phyloP scores from a whole-genome alignment of 352 stramenopile genomes.

The Blastocystis sp. region DNA sequence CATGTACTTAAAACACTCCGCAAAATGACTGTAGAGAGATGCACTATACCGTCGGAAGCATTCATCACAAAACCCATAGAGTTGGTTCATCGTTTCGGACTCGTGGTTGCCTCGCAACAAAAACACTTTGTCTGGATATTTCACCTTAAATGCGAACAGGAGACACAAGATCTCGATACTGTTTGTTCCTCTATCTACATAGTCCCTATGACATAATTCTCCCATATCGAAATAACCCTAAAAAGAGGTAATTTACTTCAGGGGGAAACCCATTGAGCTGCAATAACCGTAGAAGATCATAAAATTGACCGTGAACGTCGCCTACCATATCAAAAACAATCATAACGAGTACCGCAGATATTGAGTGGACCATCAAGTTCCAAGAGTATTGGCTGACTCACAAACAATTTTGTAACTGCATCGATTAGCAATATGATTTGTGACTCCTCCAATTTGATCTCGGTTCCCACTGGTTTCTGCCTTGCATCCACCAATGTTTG shows the following conservation, averaged over 20 bases:
- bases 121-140: constrained; percentile 63
- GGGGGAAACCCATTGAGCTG: constrained; percentile 85
- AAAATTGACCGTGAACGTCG: constrained; percentile 96
- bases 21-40: constrained; percentile 60
- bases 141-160: constrained; percentile 64
- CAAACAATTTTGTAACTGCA: constrained; percentile 89
- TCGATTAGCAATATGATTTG: constrained; percentile 94
- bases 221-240: constrained; percentile 70
- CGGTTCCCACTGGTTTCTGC: constrained; percentile 71
- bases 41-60: constrained; percentile 61
- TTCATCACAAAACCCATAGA: constrained; percentile 63
- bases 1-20: constrained; percentile 64
- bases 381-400: constrained; percentile 93
- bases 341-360: constrained; percentile 76
- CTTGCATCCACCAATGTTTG: constrained; percentile 72
- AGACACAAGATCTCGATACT: constrained; percentile 64
- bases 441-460: constrained; percentile 87
- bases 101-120: constrained; percentile 65
- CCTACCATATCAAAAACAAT: constrained; percentile 62
- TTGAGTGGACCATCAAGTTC: constrained; percentile 96
- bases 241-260: constrained; percentile 92
- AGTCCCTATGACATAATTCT: constrained; percentile 61
- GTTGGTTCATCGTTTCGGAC: constrained; percentile 63
- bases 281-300: constrained; percentile 89
- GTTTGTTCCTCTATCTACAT: constrained; percentile 64